Base-by-base conservation (phyloP, 2,329 filamentous ascomycete genomes). In the Fusarium nisikadoi region DNA sequence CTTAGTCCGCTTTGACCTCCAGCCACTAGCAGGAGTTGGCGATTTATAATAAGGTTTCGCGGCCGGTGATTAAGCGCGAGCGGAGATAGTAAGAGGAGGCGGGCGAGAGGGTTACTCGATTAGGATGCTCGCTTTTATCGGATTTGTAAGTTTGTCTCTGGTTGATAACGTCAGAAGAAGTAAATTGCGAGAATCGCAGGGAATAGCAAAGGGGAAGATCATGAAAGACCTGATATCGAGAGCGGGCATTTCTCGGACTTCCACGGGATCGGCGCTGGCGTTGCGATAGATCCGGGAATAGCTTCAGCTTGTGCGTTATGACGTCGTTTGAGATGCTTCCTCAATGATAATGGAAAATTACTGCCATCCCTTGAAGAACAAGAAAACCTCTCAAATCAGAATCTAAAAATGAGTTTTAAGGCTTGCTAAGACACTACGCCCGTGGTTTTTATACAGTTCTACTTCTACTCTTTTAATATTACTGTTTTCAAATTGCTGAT, bases 21-120 rank as follows among this genome's bases (percentile, higher is more conserved):
- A 19, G 8, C 12, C 29, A 20, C 47, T 50, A 35, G 31, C 20
- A 8, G 6, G 9, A 20, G 4, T 14, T 52, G 12, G 17, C 19
- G 47, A 52, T 35, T 52, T 25, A 12, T 52, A 52, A 52, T 16
- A 52, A 52, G 47, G n/a, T 52, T 52, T 52, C 47, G 47, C 47
- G 17, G 47, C 17, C 11, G 47, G 17, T 7, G 8, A 52, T 25
- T 20, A 31, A 35, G n/a, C 47, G 31, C 47, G 47, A 52, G 23
- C 47, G 47, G 47, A 52, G 47, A 36, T 52, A 36, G 47, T 31
- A n/a, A 36, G 27, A 3, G 31, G 47, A 36, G 0, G 6, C 47
- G 47, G 47, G 13, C 25, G 23, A 52, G 17, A 52, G 8, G 6
- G 2, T 52, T 36, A 36, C 47, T 52, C 2, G 9, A 52, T 36